These are phyloP conservation scores for Aspergillus eucalypticola DNA, from an alignment of 2,329 filamentous ascomycete genomes.

Conservation along the genomic window DNA sequence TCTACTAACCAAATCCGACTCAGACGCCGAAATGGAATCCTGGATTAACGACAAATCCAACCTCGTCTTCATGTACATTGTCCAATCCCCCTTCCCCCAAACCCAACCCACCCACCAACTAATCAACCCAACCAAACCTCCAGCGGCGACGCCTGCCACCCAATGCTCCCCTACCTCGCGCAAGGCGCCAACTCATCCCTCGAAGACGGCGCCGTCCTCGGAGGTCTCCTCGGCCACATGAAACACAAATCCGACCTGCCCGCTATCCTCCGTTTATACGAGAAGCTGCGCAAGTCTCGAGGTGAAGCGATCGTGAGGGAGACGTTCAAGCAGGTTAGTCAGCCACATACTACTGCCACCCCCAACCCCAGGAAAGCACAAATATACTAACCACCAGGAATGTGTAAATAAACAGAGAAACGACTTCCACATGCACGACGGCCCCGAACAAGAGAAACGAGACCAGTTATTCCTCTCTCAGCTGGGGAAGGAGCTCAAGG, in stretches of 20 bases:
- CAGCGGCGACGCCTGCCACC: slow-evolving; percentile 62
- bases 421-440: slow-evolving; percentile 56
- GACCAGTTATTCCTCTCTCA: slow-evolving; percentile 60
- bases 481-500: slow-evolving; percentile 54
- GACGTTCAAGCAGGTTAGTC: slow-evolving; percentile 55
- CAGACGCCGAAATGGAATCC: slow-evolving; percentile 52
- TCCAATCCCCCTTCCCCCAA: background rate
- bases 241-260: slow-evolving; percentile 46
- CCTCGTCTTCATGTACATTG: slow-evolving; percentile 44
- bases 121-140: background rate
- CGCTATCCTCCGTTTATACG: slow-evolving; percentile 46
- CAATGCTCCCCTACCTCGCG: slow-evolving; percentile 64
- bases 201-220: slow-evolving; percentile 68
- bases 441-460: slow-evolving; percentile 58
- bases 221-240: slow-evolving; percentile 57
- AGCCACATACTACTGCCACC: too few species aligned
- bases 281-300: slow-evolving; percentile 49
- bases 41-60: slow-evolving; percentile 59
- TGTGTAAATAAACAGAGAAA: slow-evolving; percentile 40
- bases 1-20: background rate
- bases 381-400: too few species aligned
- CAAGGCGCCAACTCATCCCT: slow-evolving; percentile 68
- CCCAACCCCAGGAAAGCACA: too few species aligned
- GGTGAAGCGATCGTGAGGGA: slow-evolving; percentile 61
- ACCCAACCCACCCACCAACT: background rate